These are phyloP conservation scores for Colletotrichum lentis DNA, from an alignment of 2,329 filamentous ascomycete genomes.

Conservation along the genomic window DNA sequence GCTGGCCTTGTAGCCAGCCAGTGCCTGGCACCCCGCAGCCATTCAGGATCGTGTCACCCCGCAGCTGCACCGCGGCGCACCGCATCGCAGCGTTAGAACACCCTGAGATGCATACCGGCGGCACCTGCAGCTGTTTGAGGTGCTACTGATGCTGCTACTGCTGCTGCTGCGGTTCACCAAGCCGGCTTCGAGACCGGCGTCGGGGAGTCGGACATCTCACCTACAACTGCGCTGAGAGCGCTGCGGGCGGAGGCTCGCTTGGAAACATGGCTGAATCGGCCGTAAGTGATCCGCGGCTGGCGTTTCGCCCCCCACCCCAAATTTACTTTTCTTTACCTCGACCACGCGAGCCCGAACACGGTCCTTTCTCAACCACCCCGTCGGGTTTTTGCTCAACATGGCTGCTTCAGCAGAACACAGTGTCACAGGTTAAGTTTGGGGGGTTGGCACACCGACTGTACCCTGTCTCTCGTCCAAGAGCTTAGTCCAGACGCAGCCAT, in stretches of 20 bases:
- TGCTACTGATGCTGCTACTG: not conserved
- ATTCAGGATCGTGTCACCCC: conserved; percentile 30
- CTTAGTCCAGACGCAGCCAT: conserved; percentile 26
- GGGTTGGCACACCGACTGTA: not conserved
- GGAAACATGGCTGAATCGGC: conserved; percentile 30
- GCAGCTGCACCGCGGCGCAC: conserved; percentile 23
- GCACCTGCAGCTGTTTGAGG: conserved; percentile 6
- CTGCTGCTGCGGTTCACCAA: not conserved
- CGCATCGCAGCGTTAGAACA: conserved; percentile 19
- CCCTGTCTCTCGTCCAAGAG: not conserved
- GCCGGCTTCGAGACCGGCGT: conserved; percentile 8
- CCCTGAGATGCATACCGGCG: conserved; percentile 27
- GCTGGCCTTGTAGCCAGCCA: not conserved
- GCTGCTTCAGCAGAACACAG: conserved; percentile 6
- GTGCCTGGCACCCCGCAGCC: conserved; percentile 21
- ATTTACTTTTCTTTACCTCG: conserved; percentile 22
- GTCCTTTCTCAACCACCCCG: conserved; percentile 11
- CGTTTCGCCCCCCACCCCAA: conserved; percentile 17
- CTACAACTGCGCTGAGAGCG: not conserved
- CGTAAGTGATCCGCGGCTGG: conserved; percentile 26
- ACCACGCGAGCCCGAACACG: conserved; percentile 32
- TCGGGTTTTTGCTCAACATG: conserved; percentile 20
- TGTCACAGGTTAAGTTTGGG: not conserved
- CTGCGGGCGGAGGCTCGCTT: conserved; percentile 20
- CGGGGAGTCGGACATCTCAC: conserved; percentile 5